These are phyloP conservation scores for Phlebiopsis flavidoalba DNA, from an alignment of 768 basidiomycete species.

Conservation along the genomic window DNA sequence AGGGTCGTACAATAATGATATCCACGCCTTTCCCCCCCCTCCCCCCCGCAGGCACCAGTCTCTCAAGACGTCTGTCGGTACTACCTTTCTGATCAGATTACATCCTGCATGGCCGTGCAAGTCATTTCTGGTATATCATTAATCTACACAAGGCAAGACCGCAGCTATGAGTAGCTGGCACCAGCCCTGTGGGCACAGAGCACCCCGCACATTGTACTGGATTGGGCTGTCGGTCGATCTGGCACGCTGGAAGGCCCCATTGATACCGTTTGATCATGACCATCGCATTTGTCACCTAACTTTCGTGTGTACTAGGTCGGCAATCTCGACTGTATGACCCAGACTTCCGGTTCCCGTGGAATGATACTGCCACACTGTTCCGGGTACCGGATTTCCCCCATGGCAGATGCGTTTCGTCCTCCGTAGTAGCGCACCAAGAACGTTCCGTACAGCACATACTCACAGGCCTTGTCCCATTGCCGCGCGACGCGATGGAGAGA, in stretches of 20 bases:
- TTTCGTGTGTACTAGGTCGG: too few relatives aligned
- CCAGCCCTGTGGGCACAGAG: conserved; percentile 37
- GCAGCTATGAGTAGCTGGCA: conserved; percentile 37
- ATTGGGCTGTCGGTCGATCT: conserved; percentile 43
- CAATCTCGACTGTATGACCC: too few relatives aligned
- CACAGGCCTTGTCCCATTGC: neutral
- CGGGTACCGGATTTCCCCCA: too few relatives aligned
- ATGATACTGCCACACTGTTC: too few relatives aligned
- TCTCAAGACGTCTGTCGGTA: conserved; percentile 53
- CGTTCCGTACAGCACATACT: conserved; percentile 14
- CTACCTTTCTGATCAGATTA: conserved; percentile 32
- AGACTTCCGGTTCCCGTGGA: too few relatives aligned
- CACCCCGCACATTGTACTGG: conserved; percentile 51
- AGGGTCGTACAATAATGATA: conserved; percentile 75
- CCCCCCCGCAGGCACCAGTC: conserved; percentile 63
- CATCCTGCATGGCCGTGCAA: neutral
- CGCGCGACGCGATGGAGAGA: neutral
- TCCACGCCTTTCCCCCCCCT: too few relatives aligned
- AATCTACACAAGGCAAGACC: conserved; percentile 51
- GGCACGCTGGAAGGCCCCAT: too few relatives aligned
- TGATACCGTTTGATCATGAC: too few relatives aligned
- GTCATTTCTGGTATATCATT: conserved; percentile 10
- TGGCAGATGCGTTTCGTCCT: too few relatives aligned
- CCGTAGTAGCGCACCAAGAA: too few relatives aligned
- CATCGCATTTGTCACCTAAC: too few relatives aligned